Evolutionary conservation across 768 basidiomycete genomes (phyloP), one percentile per base, ranked within the genome.

Genomic region (Rhodosporidiobolus sp.): DNA sequence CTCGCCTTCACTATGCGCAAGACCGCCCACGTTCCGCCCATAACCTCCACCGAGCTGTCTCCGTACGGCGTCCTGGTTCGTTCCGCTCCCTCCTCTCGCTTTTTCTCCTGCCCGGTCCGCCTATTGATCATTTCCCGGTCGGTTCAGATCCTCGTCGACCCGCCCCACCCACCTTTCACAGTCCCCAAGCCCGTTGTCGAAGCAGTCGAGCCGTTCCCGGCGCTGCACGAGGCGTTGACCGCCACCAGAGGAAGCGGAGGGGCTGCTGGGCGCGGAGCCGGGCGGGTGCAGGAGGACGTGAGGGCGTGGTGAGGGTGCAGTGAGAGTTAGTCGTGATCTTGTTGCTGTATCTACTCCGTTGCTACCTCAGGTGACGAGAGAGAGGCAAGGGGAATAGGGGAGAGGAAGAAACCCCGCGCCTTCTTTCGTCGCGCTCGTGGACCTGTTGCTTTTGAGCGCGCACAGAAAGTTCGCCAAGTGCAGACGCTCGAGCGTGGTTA

Each of bases 81-180:
- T 43, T 6, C 17, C 7, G 8, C 14, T 43, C 14, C 14, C 38
- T 43, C n/a, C 3, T 16, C 26, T 24, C 14, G 5, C 53, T 17
- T 3, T 28, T 35, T 19, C 49, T 16, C 12, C 46, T 22, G 6
- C 1, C n/a, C 65, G 20, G 30, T 30, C 6, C 3, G 4, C n/a
- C 1, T 35, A 3, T 14, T 28, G 7, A 0, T 4, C 43, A 14
- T 4, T 4, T 8, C n/a, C 26, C 11, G 3, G 56, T n/a, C 28
- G 16, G n/a, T 34, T 10, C 59, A 74, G 73, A 60, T 74, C 50
- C 62, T 74, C 22, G 55, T 74, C 56, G 50, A 67, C 54, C 73
- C 73, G 4, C 17, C 58, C 1, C 24, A 46, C 0, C 32, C 53
- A 1, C 69, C 73, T 7, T 62, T 74, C n/a, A 5, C 45, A 0